Percentiles rank a stretch among this genome's conserved stretches.
Conservation (phyloP, 345 rosid species). For the Aquilaria yunnanensis region DNA sequence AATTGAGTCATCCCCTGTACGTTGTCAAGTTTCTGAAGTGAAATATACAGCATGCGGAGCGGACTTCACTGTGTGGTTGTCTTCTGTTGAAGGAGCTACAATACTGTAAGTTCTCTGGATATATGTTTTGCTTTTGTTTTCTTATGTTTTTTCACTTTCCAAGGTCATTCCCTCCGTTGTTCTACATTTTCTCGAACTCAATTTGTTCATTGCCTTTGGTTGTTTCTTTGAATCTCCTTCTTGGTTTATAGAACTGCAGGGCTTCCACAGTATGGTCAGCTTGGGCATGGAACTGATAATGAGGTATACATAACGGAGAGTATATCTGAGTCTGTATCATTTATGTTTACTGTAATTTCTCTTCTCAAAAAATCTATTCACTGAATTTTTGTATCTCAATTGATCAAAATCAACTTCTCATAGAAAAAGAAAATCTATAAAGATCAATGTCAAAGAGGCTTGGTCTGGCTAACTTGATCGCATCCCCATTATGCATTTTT, state of each 20-base stretch:
- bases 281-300: constrained; percentile 99
- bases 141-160: background rate
- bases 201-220: background rate
- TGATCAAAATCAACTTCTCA: no score
- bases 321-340: background rate
- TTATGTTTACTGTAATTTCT: background rate
- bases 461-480: no score
- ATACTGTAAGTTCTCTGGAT: constrained; percentile 74
- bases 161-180: background rate
- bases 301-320: constrained; percentile 42
- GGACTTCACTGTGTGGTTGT: constrained; percentile 90
- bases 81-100: constrained; percentile 85
- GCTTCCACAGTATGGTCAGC: constrained; percentile 98
- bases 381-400: background rate
- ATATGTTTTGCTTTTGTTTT: constrained; percentile 21
- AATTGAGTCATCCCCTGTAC: constrained; percentile 71
- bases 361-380: background rate
- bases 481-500: no score
- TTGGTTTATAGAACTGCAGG: constrained; percentile 78
- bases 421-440: no score
- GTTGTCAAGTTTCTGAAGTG: constrained; percentile 71
- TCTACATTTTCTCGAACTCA: background rate
- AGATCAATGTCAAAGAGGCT: no score
- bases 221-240: constrained; percentile 9
- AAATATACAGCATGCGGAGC: constrained; percentile 83